Evolutionary conservation across 1,284 basidiomycete species (phyloP), one percentile per base, ranked within the genome.

Genomic region (Coriolopsis trogii): DNA sequence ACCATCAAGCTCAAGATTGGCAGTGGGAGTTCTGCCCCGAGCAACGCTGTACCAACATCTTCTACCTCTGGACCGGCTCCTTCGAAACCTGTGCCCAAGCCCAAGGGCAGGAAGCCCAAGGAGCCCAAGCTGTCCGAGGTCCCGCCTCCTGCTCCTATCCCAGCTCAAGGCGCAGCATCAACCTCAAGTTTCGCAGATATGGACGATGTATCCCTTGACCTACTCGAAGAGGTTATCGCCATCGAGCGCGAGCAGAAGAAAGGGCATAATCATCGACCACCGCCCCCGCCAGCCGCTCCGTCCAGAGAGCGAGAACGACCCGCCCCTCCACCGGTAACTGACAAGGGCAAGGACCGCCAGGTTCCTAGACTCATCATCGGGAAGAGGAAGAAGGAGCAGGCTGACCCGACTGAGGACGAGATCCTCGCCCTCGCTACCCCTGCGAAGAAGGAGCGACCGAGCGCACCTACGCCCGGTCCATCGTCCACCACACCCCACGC

Each of bases 201-300:
- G 38, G 87, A 89, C 58, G 88, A 90, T 66, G 87, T 85, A 10
- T 87, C 85, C 21, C 81, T 86, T 56, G 89, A 91, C 63, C 74
- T 91, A 37, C 72, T 90, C 3, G 87, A 90, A 64, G 89, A 91
- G 64, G 87, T 91, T 28, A 80, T 91, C 46, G 89, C 88, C 7
- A 87, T 91, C 39, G 89, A 91, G 67, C 74, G 77, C 71, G 67
- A 74, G 68, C 72, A 75, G 59, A 60, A 62, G 24, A 64, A 65
- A 47, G 63, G 58, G 28, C 62, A 53, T 40, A 42, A 51, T 18
- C 49, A 37, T 39, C 34, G 49, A 24, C 49, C 25, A 12, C 36
- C 23, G 16, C 37, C 42, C 23, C 40, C 39, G 8, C 16, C 42
- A 23, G 41, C 49, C 23, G 48, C 44, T 21, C 53, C 57, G 12